Conservation (phyloP, 148 eudicot species). For the Dianthus caryophyllus region DNA sequence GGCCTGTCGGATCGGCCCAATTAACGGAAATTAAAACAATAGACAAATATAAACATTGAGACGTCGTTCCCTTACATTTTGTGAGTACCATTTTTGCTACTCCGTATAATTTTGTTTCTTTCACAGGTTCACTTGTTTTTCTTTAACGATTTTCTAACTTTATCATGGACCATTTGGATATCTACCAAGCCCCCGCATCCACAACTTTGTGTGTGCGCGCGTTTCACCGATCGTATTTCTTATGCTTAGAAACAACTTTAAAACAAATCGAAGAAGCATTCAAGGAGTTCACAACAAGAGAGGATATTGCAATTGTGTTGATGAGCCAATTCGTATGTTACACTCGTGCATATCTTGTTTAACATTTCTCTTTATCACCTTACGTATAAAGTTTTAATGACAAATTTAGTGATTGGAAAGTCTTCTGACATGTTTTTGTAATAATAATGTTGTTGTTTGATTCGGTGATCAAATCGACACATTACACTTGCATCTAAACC, state of each 20-base stretch:
- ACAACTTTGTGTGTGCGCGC: not conserved
- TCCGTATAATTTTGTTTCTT: not conserved
- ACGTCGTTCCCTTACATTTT: too few relatives aligned
- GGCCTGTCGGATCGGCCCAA: not conserved
- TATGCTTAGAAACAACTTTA: constrained; percentile 49
- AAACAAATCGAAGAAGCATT: constrained; percentile 73
- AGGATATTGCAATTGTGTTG: constrained; percentile 68
- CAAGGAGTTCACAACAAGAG: constrained; percentile 71
- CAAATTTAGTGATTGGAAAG: too few relatives aligned
- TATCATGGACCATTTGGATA: not conserved
- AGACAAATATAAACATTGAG: not conserved
- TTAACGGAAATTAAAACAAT: not conserved
- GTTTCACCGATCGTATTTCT: not conserved
- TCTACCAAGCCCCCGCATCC: not conserved
- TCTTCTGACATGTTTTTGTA: too few relatives aligned
- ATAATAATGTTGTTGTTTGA: too few relatives aligned
- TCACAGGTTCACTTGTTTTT: not conserved
- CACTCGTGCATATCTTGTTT: not conserved
- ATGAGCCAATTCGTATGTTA: constrained; percentile 68
- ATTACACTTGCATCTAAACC: not conserved
- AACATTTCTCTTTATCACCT: not conserved
- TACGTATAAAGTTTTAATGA: not conserved
- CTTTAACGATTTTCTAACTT: not conserved
- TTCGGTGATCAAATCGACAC: too few relatives aligned
- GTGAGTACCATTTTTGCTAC: too few relatives aligned